Base-by-base conservation (phyloP, 164 flowering plant genomes). In the Houttuynia cordata region DNA sequence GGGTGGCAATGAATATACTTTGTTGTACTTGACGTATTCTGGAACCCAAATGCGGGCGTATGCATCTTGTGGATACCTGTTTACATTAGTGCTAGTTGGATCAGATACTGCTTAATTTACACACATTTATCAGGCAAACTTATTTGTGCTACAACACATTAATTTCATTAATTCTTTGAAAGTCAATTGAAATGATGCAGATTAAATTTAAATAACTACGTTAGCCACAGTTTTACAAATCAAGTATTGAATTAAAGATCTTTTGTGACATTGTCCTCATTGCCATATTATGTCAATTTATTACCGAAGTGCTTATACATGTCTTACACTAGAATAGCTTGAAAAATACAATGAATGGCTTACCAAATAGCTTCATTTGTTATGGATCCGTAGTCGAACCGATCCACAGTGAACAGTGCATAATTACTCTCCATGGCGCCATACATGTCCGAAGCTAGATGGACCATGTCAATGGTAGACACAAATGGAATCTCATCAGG, bases 21-120 rank as follows among this genome's bases (percentile, higher is more conserved):
- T 20, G 1, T 4, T 24, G 25, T 52, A 19, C 18, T 53, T 54
- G 50, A 63, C 56, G 24, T n/a, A 21, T 24, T 1, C n/a, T 10
- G 61, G 60, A 34, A 25, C 13, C 74, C 74, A 71, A n/a, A 67
- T 24, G 19, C 74, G 61, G 10, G 57, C 42, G 54, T 62, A 71
- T 19, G 30, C 24, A 54, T 49, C 64, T n/a, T 61, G 61, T 25
- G 67, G 74, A 57, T 58, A 62, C 70, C 74, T 71, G 67, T n/a
- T n/a, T n/a, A n/a, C n/a, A n/a, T n/a, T n/a, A n/a, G n/a, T n/a
- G 42, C 53, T n/a, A 40, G 30, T 34, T 10, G 15, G 37, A 19
- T 20, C 39, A 19, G 37, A 19, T 1, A 24, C 4, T 57, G 45
- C 24, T 57, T 18, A 30, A 25, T 24, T 15, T 24, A 23, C 19